A percentile compares a stretch with the other conserved stretches of the same genome.
phyloP scores from a whole-genome alignment of 179 eudicot species.

The Silene coronaria region DNA sequence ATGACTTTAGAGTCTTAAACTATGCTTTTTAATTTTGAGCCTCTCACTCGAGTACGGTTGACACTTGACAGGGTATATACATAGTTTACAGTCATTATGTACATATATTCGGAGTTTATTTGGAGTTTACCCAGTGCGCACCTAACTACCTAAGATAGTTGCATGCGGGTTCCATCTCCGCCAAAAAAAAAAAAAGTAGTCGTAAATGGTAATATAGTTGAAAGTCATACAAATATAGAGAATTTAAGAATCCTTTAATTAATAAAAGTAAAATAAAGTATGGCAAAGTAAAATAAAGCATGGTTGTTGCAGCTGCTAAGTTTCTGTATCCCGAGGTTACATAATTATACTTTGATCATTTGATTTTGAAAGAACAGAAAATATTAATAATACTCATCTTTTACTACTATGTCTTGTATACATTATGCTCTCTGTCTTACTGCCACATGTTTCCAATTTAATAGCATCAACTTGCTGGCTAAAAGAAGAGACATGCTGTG shows the following conservation, averaged over 20 bases:
- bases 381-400: constrained; percentile 49
- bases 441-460: constrained; percentile 37
- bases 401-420: background rate
- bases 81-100: too few species aligned
- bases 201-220: too few species aligned
- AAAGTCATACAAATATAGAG: too few species aligned
- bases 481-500: background rate
- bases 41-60: too few species aligned
- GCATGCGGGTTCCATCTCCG: too few species aligned
- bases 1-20: too few species aligned
- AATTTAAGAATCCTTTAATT: background rate
- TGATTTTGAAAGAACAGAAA: constrained; percentile 20
- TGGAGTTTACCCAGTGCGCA: too few species aligned
- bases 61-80: too few species aligned
- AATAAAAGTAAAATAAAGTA: background rate
- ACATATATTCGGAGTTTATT: too few species aligned
- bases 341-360: constrained; percentile 29
- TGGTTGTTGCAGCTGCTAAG: background rate
- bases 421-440: constrained; percentile 35
- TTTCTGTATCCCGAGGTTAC: constrained; percentile 12
- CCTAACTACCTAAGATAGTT: too few species aligned
- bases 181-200: too few species aligned
- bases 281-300: background rate
- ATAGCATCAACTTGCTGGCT: background rate
- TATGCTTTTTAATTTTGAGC: too few species aligned